These are phyloP conservation scores for Chenopodium suecicum DNA, from an alignment of 148 eudicot species.

Conservation along the genomic window DNA sequence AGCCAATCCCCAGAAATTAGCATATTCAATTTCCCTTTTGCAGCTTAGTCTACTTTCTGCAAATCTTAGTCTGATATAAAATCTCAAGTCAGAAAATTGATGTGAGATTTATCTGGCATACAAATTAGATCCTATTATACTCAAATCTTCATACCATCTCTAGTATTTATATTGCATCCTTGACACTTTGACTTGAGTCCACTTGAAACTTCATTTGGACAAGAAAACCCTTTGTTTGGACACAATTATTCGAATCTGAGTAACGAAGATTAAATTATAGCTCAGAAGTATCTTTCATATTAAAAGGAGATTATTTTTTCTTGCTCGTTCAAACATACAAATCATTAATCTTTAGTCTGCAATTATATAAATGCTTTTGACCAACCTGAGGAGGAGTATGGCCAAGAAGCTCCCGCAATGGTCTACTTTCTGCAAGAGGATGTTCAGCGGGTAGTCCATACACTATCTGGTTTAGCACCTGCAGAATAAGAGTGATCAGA, in stretches of 20 bases:
- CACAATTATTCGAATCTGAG: too few species aligned
- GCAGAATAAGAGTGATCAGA: conserved; percentile 25
- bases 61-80: background rate
- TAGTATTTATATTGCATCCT: too few species aligned
- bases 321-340: too few species aligned
- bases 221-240: too few species aligned
- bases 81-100: background rate
- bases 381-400: conserved; percentile 92
- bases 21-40: background rate
- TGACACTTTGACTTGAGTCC: too few species aligned
- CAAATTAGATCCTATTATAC: too few species aligned
- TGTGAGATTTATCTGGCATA: too few species aligned
- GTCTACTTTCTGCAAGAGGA: conserved; percentile 94
- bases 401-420: conserved; percentile 92
- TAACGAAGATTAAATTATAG: too few species aligned
- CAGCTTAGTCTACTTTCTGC: background rate
- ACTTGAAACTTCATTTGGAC: too few species aligned
- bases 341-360: background rate
- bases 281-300: too few species aligned
- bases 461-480: conserved; percentile 97
- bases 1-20: background rate
- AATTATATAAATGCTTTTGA: background rate
- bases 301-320: too few species aligned
- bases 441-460: conserved; percentile 97
- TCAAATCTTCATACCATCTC: too few species aligned